Percentiles rank a stretch among this genome's conserved stretches.
Conservation (phyloP, 2,329 filamentous ascomycete genomes). For the Acrocalymma vagum region DNA sequence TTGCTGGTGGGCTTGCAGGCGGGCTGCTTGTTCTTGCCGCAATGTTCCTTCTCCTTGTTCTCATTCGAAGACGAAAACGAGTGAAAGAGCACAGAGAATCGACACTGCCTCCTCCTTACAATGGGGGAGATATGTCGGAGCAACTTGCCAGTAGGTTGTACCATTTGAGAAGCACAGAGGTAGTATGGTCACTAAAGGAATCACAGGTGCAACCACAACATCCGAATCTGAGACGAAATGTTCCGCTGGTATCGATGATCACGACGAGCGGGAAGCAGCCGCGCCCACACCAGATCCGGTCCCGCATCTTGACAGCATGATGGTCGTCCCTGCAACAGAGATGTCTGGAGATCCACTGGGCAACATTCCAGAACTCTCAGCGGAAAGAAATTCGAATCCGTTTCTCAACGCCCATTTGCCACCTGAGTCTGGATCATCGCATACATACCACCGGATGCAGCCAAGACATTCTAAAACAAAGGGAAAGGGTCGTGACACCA, state of each 20-base stretch:
- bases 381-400: conserved; percentile 5
- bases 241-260: conserved; percentile 3
- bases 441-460: too few species aligned
- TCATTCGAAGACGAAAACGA: conserved; percentile 16
- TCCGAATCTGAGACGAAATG: conserved; percentile 1
- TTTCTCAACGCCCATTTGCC: conserved; percentile 6
- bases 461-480: conserved; percentile 3
- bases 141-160: conserved; percentile 24
- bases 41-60: conserved; percentile 15
- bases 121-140: conserved; percentile 34
- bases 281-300: conserved; percentile 10
- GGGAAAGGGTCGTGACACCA: conserved; percentile 4
- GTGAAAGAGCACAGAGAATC: conserved; percentile 30
- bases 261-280: too few species aligned
- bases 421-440: neutral
- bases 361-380: conserved; percentile 26
- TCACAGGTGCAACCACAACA: conserved; percentile 11
- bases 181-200: conserved; percentile 13
- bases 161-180: neutral
- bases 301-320: conserved; percentile 24
- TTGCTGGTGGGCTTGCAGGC: conserved; percentile 34
- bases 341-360: conserved; percentile 20
- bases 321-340: conserved; percentile 18
- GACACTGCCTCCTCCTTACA: conserved; percentile 30
- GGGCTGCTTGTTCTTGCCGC: conserved; percentile 19